Conservation (phyloP, 441 rosid species). For the Iberis amara region DNA sequence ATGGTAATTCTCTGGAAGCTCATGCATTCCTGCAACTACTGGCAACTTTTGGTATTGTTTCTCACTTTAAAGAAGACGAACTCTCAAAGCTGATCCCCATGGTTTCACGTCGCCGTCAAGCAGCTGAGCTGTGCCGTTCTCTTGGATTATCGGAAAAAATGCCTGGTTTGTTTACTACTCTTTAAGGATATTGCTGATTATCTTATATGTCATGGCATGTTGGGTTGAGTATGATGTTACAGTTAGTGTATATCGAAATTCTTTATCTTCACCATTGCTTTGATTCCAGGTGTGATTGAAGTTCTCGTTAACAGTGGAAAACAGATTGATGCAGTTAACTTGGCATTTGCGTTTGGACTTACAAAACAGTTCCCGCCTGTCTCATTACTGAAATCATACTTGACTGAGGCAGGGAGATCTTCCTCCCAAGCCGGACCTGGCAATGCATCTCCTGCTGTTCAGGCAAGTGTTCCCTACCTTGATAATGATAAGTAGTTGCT, state of each 20-base stretch:
- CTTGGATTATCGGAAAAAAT: slow-evolving; percentile 82
- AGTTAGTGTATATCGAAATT: not conserved
- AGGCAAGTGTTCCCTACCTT: slow-evolving; percentile 37
- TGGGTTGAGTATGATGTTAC: not conserved
- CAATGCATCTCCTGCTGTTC: slow-evolving; percentile 50
- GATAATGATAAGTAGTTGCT: not conserved
- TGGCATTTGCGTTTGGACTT: slow-evolving; percentile 94
- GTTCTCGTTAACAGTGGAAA: slow-evolving; percentile 76
- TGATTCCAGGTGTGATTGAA: slow-evolving; percentile 67
- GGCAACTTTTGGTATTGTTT: slow-evolving; percentile 77
- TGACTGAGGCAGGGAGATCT: slow-evolving; percentile 69
- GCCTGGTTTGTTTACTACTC: slow-evolving; percentile 62
- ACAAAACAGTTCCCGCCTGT: slow-evolving; percentile 73
- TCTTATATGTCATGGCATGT: not conserved
- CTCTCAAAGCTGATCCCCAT: slow-evolving; percentile 73
- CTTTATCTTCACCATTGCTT: slow-evolving; percentile 12
- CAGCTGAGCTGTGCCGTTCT: slow-evolving; percentile 84
- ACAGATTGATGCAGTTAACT: slow-evolving; percentile 93
- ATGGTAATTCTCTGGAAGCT: slow-evolving; percentile 97
- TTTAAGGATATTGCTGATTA: not conserved
- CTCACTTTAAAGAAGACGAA: slow-evolving; percentile 66
- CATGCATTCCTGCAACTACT: slow-evolving; percentile 95
- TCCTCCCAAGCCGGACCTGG: slow-evolving; percentile 60
- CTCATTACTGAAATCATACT: slow-evolving; percentile 66
- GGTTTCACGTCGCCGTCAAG: slow-evolving; percentile 98